Evolutionary conservation across 257 asterid genomes (phyloP).

Genomic region (Anisodus acutangulus): DNA sequence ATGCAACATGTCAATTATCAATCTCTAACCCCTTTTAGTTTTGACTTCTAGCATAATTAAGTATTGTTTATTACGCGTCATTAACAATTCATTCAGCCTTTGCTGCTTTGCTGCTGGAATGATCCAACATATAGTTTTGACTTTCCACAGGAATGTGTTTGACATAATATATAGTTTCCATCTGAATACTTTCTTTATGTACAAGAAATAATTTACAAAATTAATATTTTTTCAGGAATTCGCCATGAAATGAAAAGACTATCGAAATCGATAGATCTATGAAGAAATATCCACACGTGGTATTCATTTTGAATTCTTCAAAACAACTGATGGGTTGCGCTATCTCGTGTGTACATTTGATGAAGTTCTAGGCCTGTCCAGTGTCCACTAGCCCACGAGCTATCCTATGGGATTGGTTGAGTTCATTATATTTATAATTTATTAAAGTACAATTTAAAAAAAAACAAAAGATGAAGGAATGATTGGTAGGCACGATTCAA

Average conservation of each 20-base stretch:
- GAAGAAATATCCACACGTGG: not conserved
- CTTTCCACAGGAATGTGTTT: not conserved
- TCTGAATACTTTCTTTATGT: not conserved
- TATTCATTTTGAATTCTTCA: not conserved
- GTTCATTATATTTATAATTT: not conserved
- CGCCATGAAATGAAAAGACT: not conserved
- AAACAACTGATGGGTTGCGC: not conserved
- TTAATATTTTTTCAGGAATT: not conserved
- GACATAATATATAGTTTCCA: not conserved
- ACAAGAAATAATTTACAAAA: not conserved
- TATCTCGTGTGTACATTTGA: not conserved
- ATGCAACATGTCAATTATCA: not conserved
- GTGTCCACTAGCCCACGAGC: not conserved
- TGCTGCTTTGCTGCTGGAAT: not conserved
- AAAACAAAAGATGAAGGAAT: not conserved
- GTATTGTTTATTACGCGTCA: not conserved
- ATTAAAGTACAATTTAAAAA: not conserved
- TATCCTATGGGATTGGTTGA: not conserved
- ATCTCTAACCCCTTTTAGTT: not conserved
- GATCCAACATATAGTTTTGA: not conserved
- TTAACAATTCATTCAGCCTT: not conserved
- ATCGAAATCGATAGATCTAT: not conserved
- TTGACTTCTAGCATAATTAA: not conserved
- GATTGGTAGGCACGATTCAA: slow-evolving; percentile 6
- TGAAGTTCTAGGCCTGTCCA: not conserved